Conservation (phyloP, 169 alveolate genomes). For the Eimeria brunetti region DNA sequence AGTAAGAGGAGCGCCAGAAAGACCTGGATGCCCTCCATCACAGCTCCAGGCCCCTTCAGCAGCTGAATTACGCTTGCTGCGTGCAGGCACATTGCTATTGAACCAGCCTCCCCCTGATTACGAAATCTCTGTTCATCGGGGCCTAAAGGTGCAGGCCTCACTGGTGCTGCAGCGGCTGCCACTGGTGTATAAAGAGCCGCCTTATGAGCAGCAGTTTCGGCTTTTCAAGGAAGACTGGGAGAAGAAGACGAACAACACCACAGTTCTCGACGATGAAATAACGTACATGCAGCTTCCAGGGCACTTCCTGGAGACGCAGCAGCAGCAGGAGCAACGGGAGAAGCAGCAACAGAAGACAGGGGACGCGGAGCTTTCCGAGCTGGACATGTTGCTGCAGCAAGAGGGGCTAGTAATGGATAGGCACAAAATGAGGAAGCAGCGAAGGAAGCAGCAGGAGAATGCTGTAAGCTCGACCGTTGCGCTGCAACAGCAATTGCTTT, state of each 20-base stretch:
- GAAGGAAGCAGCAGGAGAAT: slow-evolving; percentile 61
- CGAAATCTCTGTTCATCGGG: slow-evolving; percentile 69
- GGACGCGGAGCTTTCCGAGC: slow-evolving; percentile 75
- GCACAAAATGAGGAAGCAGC: slow-evolving; percentile 28
- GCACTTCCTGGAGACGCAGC: slow-evolving; percentile 77
- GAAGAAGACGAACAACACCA: slow-evolving; percentile 43
- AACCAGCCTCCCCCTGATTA: slow-evolving; percentile 70
- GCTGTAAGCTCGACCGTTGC: slow-evolving; percentile 8
- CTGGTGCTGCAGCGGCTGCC: slow-evolving; percentile 82
- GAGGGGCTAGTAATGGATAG: slow-evolving; percentile 40
- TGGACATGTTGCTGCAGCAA: slow-evolving; percentile 75
- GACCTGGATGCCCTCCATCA: not conserved
- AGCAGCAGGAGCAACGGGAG: slow-evolving; percentile 67
- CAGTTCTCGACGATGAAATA: slow-evolving; percentile 70
- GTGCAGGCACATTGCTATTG: slow-evolving; percentile 62
- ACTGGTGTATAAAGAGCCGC: slow-evolving; percentile 78
- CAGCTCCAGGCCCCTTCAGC: slow-evolving; percentile 20
- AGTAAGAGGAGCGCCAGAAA: slow-evolving; percentile 16
- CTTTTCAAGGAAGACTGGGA: slow-evolving; percentile 70
- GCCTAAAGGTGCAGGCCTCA: slow-evolving; percentile 75
- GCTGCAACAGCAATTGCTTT: not conserved
- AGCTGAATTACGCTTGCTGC: slow-evolving; percentile 32
- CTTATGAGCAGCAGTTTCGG: slow-evolving; percentile 70
- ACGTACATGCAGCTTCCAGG: slow-evolving; percentile 79
- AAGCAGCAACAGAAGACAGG: slow-evolving; percentile 57